Percentiles rank a stretch among this genome's conserved stretches.
These are phyloP conservation scores for Fraxinus platypoda DNA, from an alignment of 305 asterid species.

Conservation along the genomic window DNA sequence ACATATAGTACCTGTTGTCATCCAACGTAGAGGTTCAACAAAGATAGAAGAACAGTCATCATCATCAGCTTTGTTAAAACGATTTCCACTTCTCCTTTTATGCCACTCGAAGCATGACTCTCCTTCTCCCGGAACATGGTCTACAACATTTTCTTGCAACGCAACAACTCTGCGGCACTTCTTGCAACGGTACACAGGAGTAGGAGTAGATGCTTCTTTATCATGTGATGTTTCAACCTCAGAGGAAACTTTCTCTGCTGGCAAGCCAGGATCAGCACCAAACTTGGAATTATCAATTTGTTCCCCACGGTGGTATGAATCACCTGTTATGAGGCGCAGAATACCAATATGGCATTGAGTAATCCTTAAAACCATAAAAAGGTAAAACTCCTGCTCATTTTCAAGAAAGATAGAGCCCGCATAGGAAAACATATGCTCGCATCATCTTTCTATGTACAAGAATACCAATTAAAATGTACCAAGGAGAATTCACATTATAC, in stretches of 20 bases:
- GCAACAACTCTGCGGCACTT: conserved; percentile 92
- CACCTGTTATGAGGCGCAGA: conserved; percentile 46
- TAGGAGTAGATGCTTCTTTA: conserved; percentile 31
- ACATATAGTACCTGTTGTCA: conserved; percentile 61
- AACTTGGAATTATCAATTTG: conserved; percentile 70
- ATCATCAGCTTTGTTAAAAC: conserved; percentile 52
- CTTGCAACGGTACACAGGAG: conserved; percentile 81
- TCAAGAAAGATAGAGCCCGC: not conserved
- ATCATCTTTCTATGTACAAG: not conserved
- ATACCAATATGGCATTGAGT: conserved; percentile 12
- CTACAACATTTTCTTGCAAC: conserved; percentile 67
- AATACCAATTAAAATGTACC: not conserved
- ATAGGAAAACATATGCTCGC: not conserved
- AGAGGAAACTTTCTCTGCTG: conserved; percentile 41
- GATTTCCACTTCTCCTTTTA: conserved; percentile 81
- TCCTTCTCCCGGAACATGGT: conserved; percentile 94
- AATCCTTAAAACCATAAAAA: not conserved
- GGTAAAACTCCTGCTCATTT: not conserved
- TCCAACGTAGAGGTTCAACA: conserved; percentile 96
- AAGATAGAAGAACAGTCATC: conserved; percentile 90
- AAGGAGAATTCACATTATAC: not conserved
- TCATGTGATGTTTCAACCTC: conserved; percentile 35
- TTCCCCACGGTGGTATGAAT: conserved; percentile 89
- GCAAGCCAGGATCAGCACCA: conserved; percentile 78
- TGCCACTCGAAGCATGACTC: conserved; percentile 82